Base-by-base conservation (phyloP, 176 grass and related monocot genomes). In the Paspalum notatum region DNA sequence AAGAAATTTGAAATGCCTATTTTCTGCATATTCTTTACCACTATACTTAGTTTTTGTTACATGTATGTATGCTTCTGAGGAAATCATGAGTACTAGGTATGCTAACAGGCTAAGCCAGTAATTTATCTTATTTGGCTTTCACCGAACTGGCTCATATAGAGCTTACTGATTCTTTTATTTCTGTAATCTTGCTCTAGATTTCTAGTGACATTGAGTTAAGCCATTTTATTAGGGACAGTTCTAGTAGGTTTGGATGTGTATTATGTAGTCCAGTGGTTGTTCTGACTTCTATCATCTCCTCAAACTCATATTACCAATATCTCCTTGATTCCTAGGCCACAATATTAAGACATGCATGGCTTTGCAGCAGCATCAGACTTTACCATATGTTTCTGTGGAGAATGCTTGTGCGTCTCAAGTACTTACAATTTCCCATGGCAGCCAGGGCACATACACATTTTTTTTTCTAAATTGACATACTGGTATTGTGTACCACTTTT, bases 1-100 rank as follows among this genome's bases (percentile, higher is more conserved):
- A 89, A 92, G 83, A 62, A 68, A 16, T 38, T 70, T 77, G 54
- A 18, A 72, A 44, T 74, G 68, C 8, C 27, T 24, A 62, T 32
- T 75, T 42, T 76, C 27, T 43, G 50, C 58, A 25, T 83, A 11
- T 50, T 63, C 21, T n/a, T 50, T 38, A 21, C 42, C 55, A 9
- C 14, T 25, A 15, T 50, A 38, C 51, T 75, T 61, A 62, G 22
- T 32, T 32, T 32, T 18, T 54, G 49, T 68, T 74, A 14, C 38
- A 27, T 74, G 15, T 51, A 27, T 74, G 15, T 51, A 79, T 42
- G 65, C 45, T 84, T 66, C 15, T 56, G 21, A 11, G 45, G 70
- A 75, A 54, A 66, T 40, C 7, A 25, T 52, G 21, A 43, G 69
- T 46, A 69, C 51, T 47, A 41, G 74, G 54, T 75, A 50, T 75